Evolutionary conservation across 192 early-diverging fungal species (phyloP).

Genomic region (Spizellomyces sp.): DNA sequence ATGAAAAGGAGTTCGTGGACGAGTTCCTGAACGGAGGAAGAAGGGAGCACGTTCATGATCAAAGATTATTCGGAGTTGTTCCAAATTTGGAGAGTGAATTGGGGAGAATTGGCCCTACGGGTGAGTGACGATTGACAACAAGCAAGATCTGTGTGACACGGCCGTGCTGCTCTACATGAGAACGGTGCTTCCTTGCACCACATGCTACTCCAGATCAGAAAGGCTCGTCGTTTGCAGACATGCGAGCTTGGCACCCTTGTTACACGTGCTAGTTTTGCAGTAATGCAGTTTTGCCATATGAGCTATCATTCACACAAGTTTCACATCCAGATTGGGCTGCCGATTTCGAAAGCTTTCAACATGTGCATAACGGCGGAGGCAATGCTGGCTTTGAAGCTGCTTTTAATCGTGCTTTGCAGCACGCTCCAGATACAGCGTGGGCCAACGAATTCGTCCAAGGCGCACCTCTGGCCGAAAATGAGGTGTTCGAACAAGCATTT

Average conservation of each 20-base stretch:
- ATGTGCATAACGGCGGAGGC: neutral
- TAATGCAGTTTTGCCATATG: too few relatives aligned
- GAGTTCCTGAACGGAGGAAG: neutral
- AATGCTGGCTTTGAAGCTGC: slow-evolving; percentile 10
- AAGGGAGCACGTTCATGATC: too few relatives aligned
- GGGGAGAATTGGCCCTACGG: too few relatives aligned
- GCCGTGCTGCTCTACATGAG: neutral
- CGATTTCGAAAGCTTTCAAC: slow-evolving; percentile 6
- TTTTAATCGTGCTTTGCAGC: neutral
- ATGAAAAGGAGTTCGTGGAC: neutral
- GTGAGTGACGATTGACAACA: neutral
- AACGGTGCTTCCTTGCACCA: neutral
- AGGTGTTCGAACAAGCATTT: slow-evolving; percentile 3
- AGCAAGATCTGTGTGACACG: neutral
- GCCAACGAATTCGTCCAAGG: neutral
- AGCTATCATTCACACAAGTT: too few relatives aligned
- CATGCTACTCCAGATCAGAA: too few relatives aligned
- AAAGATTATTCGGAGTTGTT: too few relatives aligned
- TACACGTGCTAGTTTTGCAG: too few relatives aligned
- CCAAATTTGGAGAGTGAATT: too few relatives aligned
- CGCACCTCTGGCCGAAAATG: neutral
- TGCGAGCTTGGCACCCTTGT: too few relatives aligned
- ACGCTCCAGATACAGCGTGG: neutral
- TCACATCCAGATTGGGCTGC: neutral
- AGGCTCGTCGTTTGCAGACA: too few relatives aligned